Conservation (phyloP, 75 land plant genomes). For the Cryptomeria japonica region DNA sequence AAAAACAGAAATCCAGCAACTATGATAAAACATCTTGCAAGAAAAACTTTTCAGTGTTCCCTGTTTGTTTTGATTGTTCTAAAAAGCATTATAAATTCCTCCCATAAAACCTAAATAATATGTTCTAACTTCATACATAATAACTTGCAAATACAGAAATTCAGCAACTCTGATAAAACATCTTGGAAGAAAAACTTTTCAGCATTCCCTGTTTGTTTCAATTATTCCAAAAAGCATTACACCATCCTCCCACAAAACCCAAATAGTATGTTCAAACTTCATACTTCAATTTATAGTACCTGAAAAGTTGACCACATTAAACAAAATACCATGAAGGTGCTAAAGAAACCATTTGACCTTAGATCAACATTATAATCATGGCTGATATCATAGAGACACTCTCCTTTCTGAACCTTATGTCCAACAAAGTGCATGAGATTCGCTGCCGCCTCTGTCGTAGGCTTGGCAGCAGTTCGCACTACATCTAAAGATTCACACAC, state of each 20-base stretch:
- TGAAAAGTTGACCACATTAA: neutral
- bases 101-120: neutral
- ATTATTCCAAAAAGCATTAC: neutral
- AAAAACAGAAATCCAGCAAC: neutral
- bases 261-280: neutral
- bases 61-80: neutral
- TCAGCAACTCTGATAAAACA: neutral
- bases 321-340: neutral
- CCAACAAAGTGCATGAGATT: conserved; percentile 26
- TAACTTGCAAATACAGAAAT: neutral
- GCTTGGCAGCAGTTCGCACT: neutral
- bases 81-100: neutral
- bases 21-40: neutral
- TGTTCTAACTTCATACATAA: neutral
- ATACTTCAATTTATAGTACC: neutral
- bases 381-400: conserved; percentile 36
- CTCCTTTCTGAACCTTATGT: conserved; percentile 37
- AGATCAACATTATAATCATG: conserved; percentile 38
- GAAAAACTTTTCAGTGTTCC: neutral
- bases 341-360: conserved; percentile 14
- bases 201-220: neutral
- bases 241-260: neutral
- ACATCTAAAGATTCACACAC: neutral
- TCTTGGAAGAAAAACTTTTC: neutral
- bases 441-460: neutral